Evolutionary conservation across 495 filamentous ascomycete genomes (phyloP).

Genomic region (Penicillium chermesinum): DNA sequence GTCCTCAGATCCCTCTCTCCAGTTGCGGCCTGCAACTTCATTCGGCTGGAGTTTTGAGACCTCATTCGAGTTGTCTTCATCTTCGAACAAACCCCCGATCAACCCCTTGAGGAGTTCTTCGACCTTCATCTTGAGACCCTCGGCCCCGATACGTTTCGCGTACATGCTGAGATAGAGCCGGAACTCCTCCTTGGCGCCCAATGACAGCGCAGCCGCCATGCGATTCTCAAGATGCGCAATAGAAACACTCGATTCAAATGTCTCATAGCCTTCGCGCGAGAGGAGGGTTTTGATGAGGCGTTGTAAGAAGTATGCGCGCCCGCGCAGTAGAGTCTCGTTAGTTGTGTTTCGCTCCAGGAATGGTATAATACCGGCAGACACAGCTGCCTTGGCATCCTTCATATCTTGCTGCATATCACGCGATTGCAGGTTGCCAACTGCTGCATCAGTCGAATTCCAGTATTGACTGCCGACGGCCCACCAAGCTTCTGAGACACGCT

Average conservation of each 20-base stretch:
- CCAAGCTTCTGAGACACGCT: constrained; percentile 89
- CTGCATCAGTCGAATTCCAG: constrained; percentile 92
- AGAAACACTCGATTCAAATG: constrained; percentile 83
- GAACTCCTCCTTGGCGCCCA: constrained; percentile 88
- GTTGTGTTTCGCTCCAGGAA: constrained; percentile 92
- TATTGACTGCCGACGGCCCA: constrained; percentile 98
- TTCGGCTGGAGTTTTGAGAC: constrained; percentile 49
- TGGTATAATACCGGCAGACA: constrained; percentile 91
- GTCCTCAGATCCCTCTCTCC: constrained; percentile 44
- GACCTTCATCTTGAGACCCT: constrained; percentile 79
- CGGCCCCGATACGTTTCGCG: constrained; percentile 86
- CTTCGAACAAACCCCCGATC: constrained; percentile 62
- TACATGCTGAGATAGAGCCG: constrained; percentile 91
- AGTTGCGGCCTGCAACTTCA: constrained; percentile 53
- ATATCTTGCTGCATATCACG: constrained; percentile 51
- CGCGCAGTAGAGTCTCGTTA: constrained; percentile 84
- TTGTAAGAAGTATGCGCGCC: constrained; percentile 82
- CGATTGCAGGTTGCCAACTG: constrained; percentile 69
- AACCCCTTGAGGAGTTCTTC: constrained; percentile 82
- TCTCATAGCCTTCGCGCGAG: constrained; percentile 83
- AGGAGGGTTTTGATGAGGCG: constrained; percentile 81
- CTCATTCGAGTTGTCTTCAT: constrained; percentile 39
- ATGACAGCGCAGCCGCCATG: constrained; percentile 77
- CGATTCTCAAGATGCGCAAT: constrained; percentile 96
- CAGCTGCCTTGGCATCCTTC: constrained; percentile 48